Base-by-base conservation (phyloP, 2,329 filamentous ascomycete species). In the Periconia sp. region DNA sequence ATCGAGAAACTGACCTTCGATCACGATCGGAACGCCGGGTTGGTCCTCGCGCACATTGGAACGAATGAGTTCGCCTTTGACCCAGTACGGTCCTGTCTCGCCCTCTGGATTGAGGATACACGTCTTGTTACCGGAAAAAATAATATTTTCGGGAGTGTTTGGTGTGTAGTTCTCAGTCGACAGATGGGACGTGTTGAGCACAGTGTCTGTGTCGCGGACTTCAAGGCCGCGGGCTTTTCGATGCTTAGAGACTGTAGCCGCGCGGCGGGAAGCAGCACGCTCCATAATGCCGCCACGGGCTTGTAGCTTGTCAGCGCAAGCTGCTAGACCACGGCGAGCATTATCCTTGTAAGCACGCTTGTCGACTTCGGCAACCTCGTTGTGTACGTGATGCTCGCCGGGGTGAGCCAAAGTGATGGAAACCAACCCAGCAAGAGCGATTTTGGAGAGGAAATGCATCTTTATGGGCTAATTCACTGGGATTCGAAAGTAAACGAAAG, bases 1-100 rank as follows among this genome's bases (percentile, higher is more conserved):
- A 46, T 81, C 77, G 31, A 80, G 68, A 32, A 79, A 66, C 55
- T 80, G 77, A 45, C 75, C 67, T 51, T 78, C 76, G 16, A 79
- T 55, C 9, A 70, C 67, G 29, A 78, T 61, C 26, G 69, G 65
- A 22, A 81, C 62, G 28, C 78, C 78, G 3, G 46, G 44, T 54
- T 79, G 67, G 13, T 67, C 62, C 36, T 78, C 74, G 5, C 60
- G 65, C 18, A 81, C 56, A 49, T 81, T 65, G 15, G 65, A 50
- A n/a, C 78, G 71, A 47, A 79, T 61, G 36, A 71, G 69, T 54
- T 80, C 77, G 18, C 77, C 78, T 10, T 63, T 54, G 36, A 79
- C 74, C 40, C 46, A 60, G 47, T 54, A 62, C 4, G 55, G 49
- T 11, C 48, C 53, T 19, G 30, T 34, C 13, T 48, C 45, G 19